These are phyloP conservation scores for Coprinopsis sp. DNA, from an alignment of 768 basidiomycete species.

Conservation along the genomic window DNA sequence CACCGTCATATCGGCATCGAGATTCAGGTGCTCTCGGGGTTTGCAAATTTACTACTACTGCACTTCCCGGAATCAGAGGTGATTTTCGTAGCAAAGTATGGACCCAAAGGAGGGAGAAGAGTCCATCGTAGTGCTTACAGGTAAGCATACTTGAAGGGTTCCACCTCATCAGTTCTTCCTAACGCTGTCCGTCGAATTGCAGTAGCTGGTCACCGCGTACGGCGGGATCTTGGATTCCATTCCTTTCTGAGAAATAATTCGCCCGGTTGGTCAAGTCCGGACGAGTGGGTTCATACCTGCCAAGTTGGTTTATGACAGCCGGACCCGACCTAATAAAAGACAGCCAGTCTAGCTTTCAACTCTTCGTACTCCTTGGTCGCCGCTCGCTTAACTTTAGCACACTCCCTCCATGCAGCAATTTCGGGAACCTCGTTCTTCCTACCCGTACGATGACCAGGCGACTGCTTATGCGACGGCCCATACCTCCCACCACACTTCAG, in stretches of 20 bases:
- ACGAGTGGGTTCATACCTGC: slow-evolving; percentile 28
- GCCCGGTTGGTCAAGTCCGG: slow-evolving; percentile 21
- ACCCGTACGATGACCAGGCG: slow-evolving; percentile 37
- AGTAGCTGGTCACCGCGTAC: slow-evolving; percentile 37
- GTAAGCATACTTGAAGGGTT: slow-evolving; percentile 29
- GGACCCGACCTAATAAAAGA: slow-evolving; percentile 43
- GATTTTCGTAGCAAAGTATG: slow-evolving; percentile 33
- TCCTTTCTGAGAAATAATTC: slow-evolving; percentile 10
- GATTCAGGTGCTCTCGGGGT: slow-evolving; percentile 22
- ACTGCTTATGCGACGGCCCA: slow-evolving; percentile 26
- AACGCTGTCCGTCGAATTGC: slow-evolving; percentile 28
- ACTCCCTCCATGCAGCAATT: slow-evolving; percentile 33
- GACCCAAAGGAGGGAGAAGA: slow-evolving; percentile 29
- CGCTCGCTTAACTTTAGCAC: slow-evolving; percentile 15
- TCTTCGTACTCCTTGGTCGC: slow-evolving; percentile 22
- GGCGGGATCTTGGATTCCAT: slow-evolving; percentile 38
- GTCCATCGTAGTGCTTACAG: slow-evolving; percentile 26
- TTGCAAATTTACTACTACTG: slow-evolving; percentile 26
- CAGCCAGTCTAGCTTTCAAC: slow-evolving; percentile 22
- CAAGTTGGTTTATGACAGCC: slow-evolving; percentile 39
- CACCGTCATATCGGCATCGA: slow-evolving; percentile 39
- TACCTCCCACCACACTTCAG: slow-evolving; percentile 21
- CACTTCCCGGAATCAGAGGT: slow-evolving; percentile 24
- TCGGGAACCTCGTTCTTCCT: slow-evolving; percentile 36
- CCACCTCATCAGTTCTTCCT: slow-evolving; percentile 11